Evolutionary conservation across 768 basidiomycete species (phyloP), one percentile per base, ranked within the genome.

Genomic region (Naematelia aurantialba): DNA sequence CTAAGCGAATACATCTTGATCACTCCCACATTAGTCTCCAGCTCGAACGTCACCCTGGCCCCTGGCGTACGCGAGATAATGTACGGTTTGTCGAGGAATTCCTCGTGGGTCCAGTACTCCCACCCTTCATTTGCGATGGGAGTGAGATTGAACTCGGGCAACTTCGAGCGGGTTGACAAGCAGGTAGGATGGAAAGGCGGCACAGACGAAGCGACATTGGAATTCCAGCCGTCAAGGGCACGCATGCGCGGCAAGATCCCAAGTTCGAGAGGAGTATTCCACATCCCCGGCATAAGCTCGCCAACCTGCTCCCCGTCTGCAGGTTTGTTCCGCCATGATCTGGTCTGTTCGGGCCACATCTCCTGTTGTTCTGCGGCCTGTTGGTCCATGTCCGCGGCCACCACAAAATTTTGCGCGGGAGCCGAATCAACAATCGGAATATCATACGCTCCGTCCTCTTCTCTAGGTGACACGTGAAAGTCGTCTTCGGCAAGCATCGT

Each of bases 1-100:
- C 63, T 55, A 27, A 76, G 45, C 19, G 70, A 65, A 57, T 75
- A 76, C 57, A 76, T 61, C 60, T 76, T 76, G 62, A 76, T 64
- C 26, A 65, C 46, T 12, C 75, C 75, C 5, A 74, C 54, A 19
- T 55, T 62, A 8, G 75, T 75, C 26, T 69, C 64, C 29, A 76
- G 51, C 26, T 72, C 61, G 49, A 73, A 73, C 24, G 54, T 48
- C 22, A 72, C 66, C 30, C 24, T 55, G 1, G 73, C 62, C 14
- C 75, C 75, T 1, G 72, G 63, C 21, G 42, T 42, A 13, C 55
- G 62, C 4, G 73, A 65, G 10, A 70, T 42, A 13, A 75, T 56
- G 55, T 76, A 76, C 1, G 72, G 71, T 55, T 76, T 76, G 56
- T 76, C 72, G 5, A 56, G 59, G 46, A 60, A 58, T 30, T 76